Evolutionary conservation across 768 basidiomycete species (phyloP), one percentile per base, ranked within the genome.

Genomic region (Hericium rajendrae): DNA sequence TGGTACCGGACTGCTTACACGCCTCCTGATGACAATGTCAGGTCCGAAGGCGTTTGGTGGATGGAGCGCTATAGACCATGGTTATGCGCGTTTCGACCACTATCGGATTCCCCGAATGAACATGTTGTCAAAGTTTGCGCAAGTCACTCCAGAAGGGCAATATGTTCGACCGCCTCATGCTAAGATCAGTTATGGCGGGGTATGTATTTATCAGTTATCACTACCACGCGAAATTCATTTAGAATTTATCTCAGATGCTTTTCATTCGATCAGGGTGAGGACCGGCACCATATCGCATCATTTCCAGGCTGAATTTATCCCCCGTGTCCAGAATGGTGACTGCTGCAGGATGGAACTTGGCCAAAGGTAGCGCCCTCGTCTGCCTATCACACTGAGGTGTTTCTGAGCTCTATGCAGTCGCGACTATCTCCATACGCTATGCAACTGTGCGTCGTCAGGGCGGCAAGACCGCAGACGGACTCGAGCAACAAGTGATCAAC

Each of bases 111-210:
- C 86, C 1, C 78, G 81, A 52, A 78, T 77, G 57, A 73, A 86
- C 48, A 89, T 91, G 86, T 78, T 91, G 5, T 85, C 83, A 46
- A 83, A 80, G 54, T 90, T 88, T 60, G 84, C 88, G 1, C 76
- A 76, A 50, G 83, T 91, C 43, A 84, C 85, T 0, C 72, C 81
- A 32, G 82, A 80, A 0, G 85, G 86, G 2, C 67, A 70, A 58
- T 91, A 91, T 63, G 63, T 83, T 24, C 73, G 77, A 60, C 86
- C 88, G 16, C 81, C 81, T 37, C 88, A 90, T 64, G 76, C 83
- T 1, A 91, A 88, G 66, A 70, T 89, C 24, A 85, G 84, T 60
- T 89, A 87, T 59, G 84, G 84, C 53, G 86, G 87, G 2, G 86
- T 88, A 65, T 64, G 82, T 77, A 2, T 46, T 28, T 37, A 3